Evolutionary conservation across 2,329 filamentous ascomycete species (phyloP), one percentile per base, ranked within the genome.

Genomic region (Metarhizium brunneum): DNA sequence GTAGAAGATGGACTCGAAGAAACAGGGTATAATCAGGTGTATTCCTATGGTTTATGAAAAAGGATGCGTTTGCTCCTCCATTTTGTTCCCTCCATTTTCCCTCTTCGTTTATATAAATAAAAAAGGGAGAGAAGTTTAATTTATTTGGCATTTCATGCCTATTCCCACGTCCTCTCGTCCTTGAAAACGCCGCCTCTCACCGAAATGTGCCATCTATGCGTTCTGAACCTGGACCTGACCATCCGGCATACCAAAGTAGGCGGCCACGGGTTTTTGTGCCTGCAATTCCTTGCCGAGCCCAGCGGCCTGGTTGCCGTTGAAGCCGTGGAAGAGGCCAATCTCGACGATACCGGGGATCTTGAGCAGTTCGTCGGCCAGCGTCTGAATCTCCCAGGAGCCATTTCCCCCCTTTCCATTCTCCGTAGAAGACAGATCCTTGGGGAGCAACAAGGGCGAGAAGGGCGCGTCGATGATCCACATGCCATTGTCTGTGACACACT

Each of bases 191-290:
- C 38, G 38, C 38, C 10, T 40, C 38, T 11, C 38, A 40, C 38
- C 38, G 14, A 16, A 40, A 16, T 25, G 11, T 11, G 1, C 38
- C 5, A 16, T 45, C 49, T 47, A 52, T 52, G 56, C 56, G 43
- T 53, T 49, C 43, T 71, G 68, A 35, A 71, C 64, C 53, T 71
- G 61, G 18, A 86, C 75, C 64, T 85, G 73, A 14, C 88, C 88
- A 66, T 90, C 88, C 48, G 87, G 82, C 83, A 94, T 88, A 40
- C 94, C 94, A 72, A 97, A 99, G 74, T 97, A 99, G 29, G 90
- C 92, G 32, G 91, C 91, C 13, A 96, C 81, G 0, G 94, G 94
- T 74, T 92, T 95, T 74, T 96, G 90, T 1, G 89, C 91, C 50
- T 88, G 86, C 50, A 83, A 73, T 54, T 79, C 76, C 60, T 83